Evolutionary conservation across 78 protist genomes (phyloP), one percentile per base, ranked within the genome.

Genomic region (Ministeria vibrans): DNA sequence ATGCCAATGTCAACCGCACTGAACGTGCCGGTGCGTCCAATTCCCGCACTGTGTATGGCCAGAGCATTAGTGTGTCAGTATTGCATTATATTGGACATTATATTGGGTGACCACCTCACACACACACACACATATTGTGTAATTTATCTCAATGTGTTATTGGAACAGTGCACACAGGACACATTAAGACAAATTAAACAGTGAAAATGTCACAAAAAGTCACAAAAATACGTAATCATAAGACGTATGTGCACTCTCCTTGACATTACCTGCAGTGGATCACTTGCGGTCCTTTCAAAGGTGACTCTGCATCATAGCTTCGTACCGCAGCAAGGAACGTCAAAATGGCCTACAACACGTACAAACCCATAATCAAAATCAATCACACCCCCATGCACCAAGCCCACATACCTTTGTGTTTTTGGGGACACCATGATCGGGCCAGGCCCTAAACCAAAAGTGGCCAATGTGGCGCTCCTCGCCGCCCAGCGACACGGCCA

Each of bases 391-490:
- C 11, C 38, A 28, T 22, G 25, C 32, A 4, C 38, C 66, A 22
- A 15, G 66, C 11, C 34, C n/a, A n/a, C n/a, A n/a, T n/a, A n/a
- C n/a, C n/a, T n/a, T n/a, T n/a, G 55, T 49, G 55, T 15, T 49
- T 9, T 23, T 11, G 42, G 93, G 88, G 15, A 77, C 70, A 28
- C 86, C 82, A 25, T 55, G 27, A 45, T 90, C 93, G 3, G 90
- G 93, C 93, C 93, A 90, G 45, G 74, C 83, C 42, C 55, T 73
- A 74, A 81, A 90, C 75, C 86, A 88, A 43, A 72, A 22, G 34
- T 82, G 86, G 23, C 13, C 2, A 27, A 83, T 38, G 23, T 0
- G 4, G n/a, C 76, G 76, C 41, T 3, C 28, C 30, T 28, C 55
- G 25, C 20, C 53, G 0, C 55, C 32, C 32, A 0, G 61, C 68